A percentile compares a stretch with the other conserved stretches of the same genome.
Evolutionary conservation across 1,139 yeast species (phyloP).

Genomic region (Sugiyamaella pinicola): DNA sequence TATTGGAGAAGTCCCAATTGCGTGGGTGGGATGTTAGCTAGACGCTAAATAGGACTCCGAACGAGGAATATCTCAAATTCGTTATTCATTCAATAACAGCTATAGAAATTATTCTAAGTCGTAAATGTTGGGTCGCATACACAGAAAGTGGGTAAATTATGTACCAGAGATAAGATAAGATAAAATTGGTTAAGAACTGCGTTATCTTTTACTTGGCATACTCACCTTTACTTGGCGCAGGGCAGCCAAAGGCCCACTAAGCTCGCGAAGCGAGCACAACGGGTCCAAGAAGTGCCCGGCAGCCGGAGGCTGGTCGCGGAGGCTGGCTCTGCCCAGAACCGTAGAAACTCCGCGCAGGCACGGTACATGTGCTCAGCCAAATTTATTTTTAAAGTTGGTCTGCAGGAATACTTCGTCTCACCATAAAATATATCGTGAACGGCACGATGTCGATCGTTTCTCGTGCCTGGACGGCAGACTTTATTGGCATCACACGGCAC

Average conservation of each 20-base stretch:
- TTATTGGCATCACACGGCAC: background rate
- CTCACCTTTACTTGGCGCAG: too few species aligned
- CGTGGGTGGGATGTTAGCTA: background rate
- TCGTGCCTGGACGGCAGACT: background rate
- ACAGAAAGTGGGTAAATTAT: too few species aligned
- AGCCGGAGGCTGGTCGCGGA: too few species aligned
- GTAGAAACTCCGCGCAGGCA: too few species aligned
- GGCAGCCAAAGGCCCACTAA: too few species aligned
- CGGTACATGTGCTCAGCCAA: background rate
- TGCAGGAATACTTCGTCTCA: background rate
- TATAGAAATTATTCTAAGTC: too few species aligned
- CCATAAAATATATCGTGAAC: too few species aligned
- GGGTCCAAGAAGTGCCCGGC: too few species aligned
- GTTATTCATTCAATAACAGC: too few species aligned
- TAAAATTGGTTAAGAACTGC: background rate
- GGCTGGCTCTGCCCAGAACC: too few species aligned
- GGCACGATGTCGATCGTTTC: background rate
- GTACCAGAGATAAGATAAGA: background rate
- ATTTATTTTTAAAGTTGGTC: background rate
- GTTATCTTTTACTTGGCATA: background rate
- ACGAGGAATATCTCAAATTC: background rate
- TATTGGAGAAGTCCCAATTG: slow-evolving; percentile 1
- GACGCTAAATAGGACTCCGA: background rate
- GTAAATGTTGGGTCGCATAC: too few species aligned
- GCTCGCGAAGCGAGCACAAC: too few species aligned